Percentiles rank a stretch among this genome's conserved stretches.
Conservation (phyloP, 345 rosid genomes). For the Euphorbia lathyris region DNA sequence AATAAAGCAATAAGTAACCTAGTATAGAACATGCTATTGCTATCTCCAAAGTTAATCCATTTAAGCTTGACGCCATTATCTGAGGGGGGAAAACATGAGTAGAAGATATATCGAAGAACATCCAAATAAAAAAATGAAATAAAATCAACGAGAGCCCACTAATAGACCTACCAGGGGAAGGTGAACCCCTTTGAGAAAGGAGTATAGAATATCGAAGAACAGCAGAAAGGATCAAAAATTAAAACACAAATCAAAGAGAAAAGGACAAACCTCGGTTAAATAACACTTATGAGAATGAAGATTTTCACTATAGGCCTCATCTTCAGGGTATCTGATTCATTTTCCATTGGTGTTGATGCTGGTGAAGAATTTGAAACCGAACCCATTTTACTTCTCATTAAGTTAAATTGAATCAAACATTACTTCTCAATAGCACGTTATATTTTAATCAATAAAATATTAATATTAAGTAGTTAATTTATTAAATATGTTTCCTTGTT, state of each 20-base stretch:
- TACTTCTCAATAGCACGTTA: too few species aligned
- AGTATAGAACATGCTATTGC: constrained; percentile 38
- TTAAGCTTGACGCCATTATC: constrained; percentile 98
- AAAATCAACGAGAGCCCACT: neutral
- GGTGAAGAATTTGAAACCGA: constrained; percentile 36
- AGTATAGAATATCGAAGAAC: neutral
- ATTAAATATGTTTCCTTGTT: too few species aligned
- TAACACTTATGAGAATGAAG: constrained; percentile 93
- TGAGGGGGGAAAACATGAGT: constrained; percentile 17
- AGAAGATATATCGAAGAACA: neutral
- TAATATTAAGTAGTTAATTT: too few species aligned
- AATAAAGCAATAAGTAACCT: constrained; percentile 29
- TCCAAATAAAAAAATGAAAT: neutral
- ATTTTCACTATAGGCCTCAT: constrained; percentile 91
- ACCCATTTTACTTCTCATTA: constrained; percentile 20
- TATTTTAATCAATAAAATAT: too few species aligned
- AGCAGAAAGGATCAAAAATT: neutral
- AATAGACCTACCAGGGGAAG: neutral
- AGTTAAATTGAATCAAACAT: neutral
- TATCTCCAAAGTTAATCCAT: constrained; percentile 78
- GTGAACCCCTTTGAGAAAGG: too few species aligned
- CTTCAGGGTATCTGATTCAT: constrained; percentile 84
- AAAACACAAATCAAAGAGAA: neutral
- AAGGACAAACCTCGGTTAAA: constrained; percentile 68
- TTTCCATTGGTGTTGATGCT: constrained; percentile 49